Conservation (phyloP, 257 asterid species). For the Solanum bulbocastanum region DNA sequence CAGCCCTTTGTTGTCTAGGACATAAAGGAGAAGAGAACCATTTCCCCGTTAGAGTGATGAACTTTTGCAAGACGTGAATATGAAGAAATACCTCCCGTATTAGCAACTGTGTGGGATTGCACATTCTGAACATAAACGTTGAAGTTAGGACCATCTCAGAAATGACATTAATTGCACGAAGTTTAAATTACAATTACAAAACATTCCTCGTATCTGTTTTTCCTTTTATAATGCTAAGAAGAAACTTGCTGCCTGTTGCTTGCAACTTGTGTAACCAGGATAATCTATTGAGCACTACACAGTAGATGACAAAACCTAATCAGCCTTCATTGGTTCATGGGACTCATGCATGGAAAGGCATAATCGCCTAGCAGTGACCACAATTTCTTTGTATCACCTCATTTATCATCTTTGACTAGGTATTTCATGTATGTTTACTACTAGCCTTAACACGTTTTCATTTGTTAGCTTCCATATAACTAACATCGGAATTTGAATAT, state of each 20-base stretch:
- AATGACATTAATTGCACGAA: neutral
- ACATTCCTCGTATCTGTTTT: neutral
- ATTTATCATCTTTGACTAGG: neutral
- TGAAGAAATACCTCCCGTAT: neutral
- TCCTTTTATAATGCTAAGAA: neutral
- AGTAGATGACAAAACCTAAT: neutral
- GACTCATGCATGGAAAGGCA: neutral
- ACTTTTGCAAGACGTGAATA: neutral
- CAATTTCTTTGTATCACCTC: neutral
- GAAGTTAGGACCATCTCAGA: neutral
- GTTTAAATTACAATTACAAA: neutral
- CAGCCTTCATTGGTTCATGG: neutral
- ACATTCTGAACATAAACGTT: neutral
- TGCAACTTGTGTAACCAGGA: neutral
- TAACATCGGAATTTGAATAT: neutral
- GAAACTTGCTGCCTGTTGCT: neutral
- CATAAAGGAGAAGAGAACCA: neutral
- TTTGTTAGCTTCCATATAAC: neutral
- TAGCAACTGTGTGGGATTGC: neutral
- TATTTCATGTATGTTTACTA: neutral
- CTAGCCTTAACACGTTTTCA: neutral
- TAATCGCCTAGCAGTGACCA: neutral
- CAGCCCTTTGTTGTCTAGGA: neutral
- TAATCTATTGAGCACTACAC: neutral
- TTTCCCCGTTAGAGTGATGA: neutral